Base-by-base conservation (phyloP, 2,329 filamentous ascomycete species). In the Colletotrichum paranaense region DNA sequence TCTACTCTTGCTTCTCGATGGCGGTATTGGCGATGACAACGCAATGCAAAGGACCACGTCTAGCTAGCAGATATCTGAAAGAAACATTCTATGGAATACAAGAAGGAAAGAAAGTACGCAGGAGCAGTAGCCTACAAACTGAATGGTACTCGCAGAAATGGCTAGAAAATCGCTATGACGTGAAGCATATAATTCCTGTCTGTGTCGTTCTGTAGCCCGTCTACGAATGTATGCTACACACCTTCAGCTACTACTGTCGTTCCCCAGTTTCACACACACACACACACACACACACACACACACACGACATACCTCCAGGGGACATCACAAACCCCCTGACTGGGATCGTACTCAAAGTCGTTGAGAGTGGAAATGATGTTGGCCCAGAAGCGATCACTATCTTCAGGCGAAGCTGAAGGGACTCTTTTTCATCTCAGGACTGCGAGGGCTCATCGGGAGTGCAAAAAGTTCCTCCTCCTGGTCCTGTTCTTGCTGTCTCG, bases 401-500 rank as follows among this genome's bases (percentile, higher is more conserved):
- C 52, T 49, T 55, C 24, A 63, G 11, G n/a, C 55, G 30, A 89
- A 83, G 77, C 89, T 91, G 79, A 98, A 98, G 0, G 95, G 95
- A 79, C 94, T 95, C 77, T 92, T 94, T 66, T 92, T 91, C 87
- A 97, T 95, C 77, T 97, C 95, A 0, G 95, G 95, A 78, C 94
- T 95, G 63, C 95, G 88, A 1, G 95, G 95, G 78, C 94, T 96
- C 84, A 98, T 91, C 1, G 94, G 95, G 65, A 97, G 88, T 0
- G 95, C 95, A 79, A 98, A 98, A 2, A 98, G 86, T 53, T 94
- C 95, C 72, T 97, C 95, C 76, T 95, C 93, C 0, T 88, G 89
- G 53, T 92, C 90, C 71, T 84, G 80, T 73, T 82, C 81, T 62
- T 79, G 75, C 22, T 80, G 76, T n/a, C 82, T 72, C 1, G 79